Evolutionary conservation across 225 moss, liverwort and hornwort genomes (phyloP), one percentile per base, ranked within the genome.

Genomic region (Antitrichia curtipendula): DNA sequence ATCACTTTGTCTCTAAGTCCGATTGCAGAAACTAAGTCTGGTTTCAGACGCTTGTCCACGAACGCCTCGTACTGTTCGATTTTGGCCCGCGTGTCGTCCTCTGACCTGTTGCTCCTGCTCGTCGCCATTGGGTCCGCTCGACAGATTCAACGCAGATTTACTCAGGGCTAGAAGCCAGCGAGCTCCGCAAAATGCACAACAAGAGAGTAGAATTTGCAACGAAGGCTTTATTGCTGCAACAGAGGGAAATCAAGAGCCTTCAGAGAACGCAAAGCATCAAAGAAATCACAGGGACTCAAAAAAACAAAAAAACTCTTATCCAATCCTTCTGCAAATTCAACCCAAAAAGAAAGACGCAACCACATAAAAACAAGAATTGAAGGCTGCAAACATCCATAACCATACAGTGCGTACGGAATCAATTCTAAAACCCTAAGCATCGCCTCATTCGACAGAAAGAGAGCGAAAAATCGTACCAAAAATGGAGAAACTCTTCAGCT

Each of bases 11-110:
- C 93, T 63, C 93, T 92, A 88, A 82, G 80, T 5, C 88, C 84
- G 27, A 93, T 85, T 28, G 92, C 92, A 70, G 87, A 61, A 32
- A 93, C 92, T 40, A 95, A 78, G 69, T 95, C 95, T 9, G 93
- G 93, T 77, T 93, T 93, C 52, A 95, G 88, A 45, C 93, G 91
- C 69, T 90, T 89, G 86, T 95, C 93, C 87, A 95, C 89, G 65
- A 95, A 95, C 6, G 79, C 78, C 89, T 95, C 93, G 85, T 95
- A 95, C 70, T 95, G 95, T 65, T 84, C 81, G 11, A 95, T 86
- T 75, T 95, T 95, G 25, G 87, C 88, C 57, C 70, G 89, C 10
- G 89, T 90, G 27, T 91, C 91, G 38, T 87, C 82, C 70, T 75
- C 87, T 57, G 91, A 78, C 89, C 91, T 85, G 58, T 28, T 57